Conservation (phyloP, 345 rosid genomes). For the Anastatica hierochuntica region DNA sequence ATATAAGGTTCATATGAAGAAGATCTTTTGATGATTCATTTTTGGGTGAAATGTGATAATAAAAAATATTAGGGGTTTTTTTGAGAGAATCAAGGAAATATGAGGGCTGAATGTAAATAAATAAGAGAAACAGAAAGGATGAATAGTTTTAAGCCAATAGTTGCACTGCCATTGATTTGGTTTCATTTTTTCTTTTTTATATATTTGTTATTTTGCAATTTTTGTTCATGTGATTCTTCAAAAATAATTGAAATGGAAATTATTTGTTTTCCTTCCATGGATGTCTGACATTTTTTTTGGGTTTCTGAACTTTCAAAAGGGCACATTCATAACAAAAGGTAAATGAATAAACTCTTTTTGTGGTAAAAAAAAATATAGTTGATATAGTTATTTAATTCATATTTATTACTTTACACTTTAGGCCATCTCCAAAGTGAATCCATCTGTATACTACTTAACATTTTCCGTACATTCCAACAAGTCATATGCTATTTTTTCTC, state of each 20-base stretch:
- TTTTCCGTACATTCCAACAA: background rate
- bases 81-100: background rate
- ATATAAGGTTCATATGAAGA: conserved; percentile 1
- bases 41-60: background rate
- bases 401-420: background rate
- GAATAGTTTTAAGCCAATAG: conserved; percentile 23
- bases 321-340: conserved; percentile 1
- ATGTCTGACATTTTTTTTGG: background rate
- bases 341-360: conserved; percentile 1
- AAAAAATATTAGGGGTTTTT: background rate
- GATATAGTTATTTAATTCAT: background rate
- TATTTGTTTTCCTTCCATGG: background rate
- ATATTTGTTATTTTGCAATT: background rate
- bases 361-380: background rate
- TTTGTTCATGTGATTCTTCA: conserved; percentile 6
- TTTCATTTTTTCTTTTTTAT: background rate
- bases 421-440: conserved; percentile 8
- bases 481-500: no score
- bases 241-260: background rate
- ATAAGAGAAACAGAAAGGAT: conserved; percentile 12
- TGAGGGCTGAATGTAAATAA: conserved; percentile 14
- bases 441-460: background rate
- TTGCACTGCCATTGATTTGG: conserved; percentile 23
- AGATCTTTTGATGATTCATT: background rate
- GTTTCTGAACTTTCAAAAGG: background rate